Evolutionary conservation across 129 eudicot species (phyloP).

Genomic region (Apium graveolens): DNA sequence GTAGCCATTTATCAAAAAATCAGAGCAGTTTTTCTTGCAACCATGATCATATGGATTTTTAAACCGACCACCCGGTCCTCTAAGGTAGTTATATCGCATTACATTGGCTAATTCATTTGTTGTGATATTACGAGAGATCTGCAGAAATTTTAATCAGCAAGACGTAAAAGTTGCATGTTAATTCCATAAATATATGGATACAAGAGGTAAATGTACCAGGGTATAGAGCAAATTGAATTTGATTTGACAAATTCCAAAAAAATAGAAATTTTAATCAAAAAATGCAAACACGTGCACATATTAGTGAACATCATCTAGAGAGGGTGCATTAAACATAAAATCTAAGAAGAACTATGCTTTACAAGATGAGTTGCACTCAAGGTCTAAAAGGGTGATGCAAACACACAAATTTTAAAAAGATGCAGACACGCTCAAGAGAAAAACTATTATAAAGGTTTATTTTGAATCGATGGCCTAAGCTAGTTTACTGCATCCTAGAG

Average conservation of each 20-base stretch:
- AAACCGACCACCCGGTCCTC: slow-evolving; percentile 83
- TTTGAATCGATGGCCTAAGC: not conserved
- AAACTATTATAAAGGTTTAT: not conserved
- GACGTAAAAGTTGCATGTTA: not conserved
- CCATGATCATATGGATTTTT: slow-evolving; percentile 94
- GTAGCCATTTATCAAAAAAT: slow-evolving; percentile 77
- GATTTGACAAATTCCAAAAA: not conserved
- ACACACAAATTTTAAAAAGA: not conserved
- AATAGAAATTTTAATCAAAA: not conserved
- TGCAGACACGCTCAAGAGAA: not conserved
- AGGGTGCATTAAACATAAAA: not conserved
- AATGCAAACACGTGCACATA: not conserved
- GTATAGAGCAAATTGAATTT: not conserved
- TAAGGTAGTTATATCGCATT: slow-evolving; percentile 78
- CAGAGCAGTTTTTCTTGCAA: slow-evolving; percentile 77
- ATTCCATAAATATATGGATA: not conserved
- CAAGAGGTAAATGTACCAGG: not conserved
- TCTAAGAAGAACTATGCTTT: not conserved
- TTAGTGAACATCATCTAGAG: not conserved
- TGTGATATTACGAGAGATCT: slow-evolving; percentile 92
- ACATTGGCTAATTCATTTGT: slow-evolving; percentile 89
- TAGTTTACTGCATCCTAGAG: not conserved
- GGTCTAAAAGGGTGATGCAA: not conserved
- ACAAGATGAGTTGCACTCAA: not conserved
- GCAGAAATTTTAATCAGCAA: slow-evolving; percentile 15